Percentiles rank a stretch among this genome's conserved stretches.
Evolutionary conservation across 495 filamentous ascomycete genomes (phyloP).

Genomic region (Penicillium daleae): DNA sequence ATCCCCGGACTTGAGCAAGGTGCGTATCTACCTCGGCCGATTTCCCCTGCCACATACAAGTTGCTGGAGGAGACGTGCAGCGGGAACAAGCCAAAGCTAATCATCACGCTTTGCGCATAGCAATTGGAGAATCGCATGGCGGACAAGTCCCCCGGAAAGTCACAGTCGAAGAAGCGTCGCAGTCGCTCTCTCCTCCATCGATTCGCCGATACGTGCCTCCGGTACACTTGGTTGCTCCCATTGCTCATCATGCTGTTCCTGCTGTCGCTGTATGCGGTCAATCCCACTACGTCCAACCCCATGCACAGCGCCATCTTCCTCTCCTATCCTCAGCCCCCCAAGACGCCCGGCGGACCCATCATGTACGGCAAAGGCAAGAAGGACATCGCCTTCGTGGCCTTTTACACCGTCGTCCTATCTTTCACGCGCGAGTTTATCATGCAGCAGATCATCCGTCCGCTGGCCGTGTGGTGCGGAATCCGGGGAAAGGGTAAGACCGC

Average conservation of each 20-base stretch:
- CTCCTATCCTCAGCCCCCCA: slow-evolving; percentile 75
- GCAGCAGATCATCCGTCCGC: slow-evolving; percentile 85
- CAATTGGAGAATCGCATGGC: slow-evolving; percentile 24
- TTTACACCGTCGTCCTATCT: slow-evolving; percentile 86
- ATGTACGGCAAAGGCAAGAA: slow-evolving; percentile 90
- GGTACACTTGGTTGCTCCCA: slow-evolving; percentile 82
- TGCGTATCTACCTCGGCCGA: slow-evolving; percentile 27
- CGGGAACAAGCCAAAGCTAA: slow-evolving; percentile 2
- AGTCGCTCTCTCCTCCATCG: slow-evolving; percentile 65
- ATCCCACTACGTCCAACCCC: slow-evolving; percentile 81
- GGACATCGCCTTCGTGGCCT: slow-evolving; percentile 85
- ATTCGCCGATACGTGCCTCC: slow-evolving; percentile 66
- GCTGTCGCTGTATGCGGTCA: slow-evolving; percentile 70
- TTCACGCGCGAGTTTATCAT: slow-evolving; percentile 97
- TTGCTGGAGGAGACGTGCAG: neutral
- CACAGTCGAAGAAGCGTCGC: slow-evolving; percentile 53
- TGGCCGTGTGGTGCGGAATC: slow-evolving; percentile 73
- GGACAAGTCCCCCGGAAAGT: slow-evolving; percentile 40
- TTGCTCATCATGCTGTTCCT: slow-evolving; percentile 68
- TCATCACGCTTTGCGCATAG: slow-evolving; percentile 19
- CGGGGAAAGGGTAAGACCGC: slow-evolving; percentile 76
- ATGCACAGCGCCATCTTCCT: slow-evolving; percentile 89
- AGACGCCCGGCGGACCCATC: slow-evolving; percentile 53
- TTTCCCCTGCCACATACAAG: neutral
- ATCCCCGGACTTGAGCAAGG: slow-evolving; percentile 44